Base-by-base conservation (phyloP, 176 grass and related monocot species). In the Microstegium vimineum region DNA sequence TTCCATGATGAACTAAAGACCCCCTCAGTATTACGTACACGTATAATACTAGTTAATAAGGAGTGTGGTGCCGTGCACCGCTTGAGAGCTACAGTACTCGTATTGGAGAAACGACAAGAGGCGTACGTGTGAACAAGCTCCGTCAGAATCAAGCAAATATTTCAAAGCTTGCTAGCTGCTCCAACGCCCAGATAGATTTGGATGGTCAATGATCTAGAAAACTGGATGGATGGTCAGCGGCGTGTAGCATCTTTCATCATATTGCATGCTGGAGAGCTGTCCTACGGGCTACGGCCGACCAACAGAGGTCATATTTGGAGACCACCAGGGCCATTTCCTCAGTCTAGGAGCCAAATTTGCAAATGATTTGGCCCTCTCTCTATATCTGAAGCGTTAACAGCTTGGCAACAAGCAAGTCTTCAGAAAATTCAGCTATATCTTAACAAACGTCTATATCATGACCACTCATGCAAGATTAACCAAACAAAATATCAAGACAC, bases 401-500 rank as follows among this genome's bases (percentile, higher is more conserved):
- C 76, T 64, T 54, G 77, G n/a, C 82, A 83, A 27, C 73, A 54
- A n/a, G 15, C 26, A 51, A 78, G 74, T 59, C 26, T 35, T n/a
- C 46, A 82, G 13, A 82, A n/a, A 56, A 28, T 25, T 11, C 72
- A 30, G 37, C 32, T 18, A 33, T 81, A 85, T 54, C 51, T 20
- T 66, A 43, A 71, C 38, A 16, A 71, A 43, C 8, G 31, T 42
- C 16, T n/a, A 22, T 31, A 12, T 14, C 14, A 18, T 15, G 16
- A 22, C 25, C 43, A 20, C 43, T 26, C 41, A 64, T 54, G 65
- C 54, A 56, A 33, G 80, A n/a, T n/a, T n/a, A 32, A 47, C 34
- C 5, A 71, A 69, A 67, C 52, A 77, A 47, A n/a, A n/a, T n/a
- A n/a, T n/a, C 23, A 52, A 66, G 43, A 52, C 15, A 66, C 66